Percentiles rank a stretch among this genome's conserved stretches.
phyloP scores from a whole-genome alignment of 1,284 basidiomycete species.

The Tilletiopsis washingtonensis region DNA sequence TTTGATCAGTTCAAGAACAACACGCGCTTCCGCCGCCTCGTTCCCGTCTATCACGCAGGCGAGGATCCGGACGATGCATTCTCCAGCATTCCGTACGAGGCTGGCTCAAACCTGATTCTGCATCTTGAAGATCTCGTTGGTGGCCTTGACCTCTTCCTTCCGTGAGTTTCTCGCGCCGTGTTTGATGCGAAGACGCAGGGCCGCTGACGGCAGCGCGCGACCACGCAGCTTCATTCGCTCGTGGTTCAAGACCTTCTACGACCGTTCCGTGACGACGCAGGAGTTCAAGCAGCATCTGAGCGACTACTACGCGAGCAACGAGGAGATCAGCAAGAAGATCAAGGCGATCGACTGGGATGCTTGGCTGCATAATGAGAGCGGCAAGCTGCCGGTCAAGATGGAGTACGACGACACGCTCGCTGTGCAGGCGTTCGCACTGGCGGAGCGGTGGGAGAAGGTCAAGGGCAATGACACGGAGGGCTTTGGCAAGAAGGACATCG shows the following conservation, averaged over 20 bases:
- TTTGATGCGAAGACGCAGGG: too few relatives aligned
- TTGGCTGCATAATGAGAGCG: conserved; percentile 79
- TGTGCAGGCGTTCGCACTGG: conserved; percentile 58
- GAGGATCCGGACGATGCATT: conserved; percentile 56
- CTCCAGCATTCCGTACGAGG: conserved; percentile 64
- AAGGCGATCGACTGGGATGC: conserved; percentile 62
- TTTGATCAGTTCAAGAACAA: conserved; percentile 52
- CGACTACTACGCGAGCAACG: conserved; percentile 60
- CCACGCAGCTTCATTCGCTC: conserved; percentile 61
- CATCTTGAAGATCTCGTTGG: conserved; percentile 67
- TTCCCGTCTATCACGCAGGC: conserved; percentile 72
- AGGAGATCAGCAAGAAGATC: conserved; percentile 54
- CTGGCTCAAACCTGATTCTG: conserved; percentile 64
- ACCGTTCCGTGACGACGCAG: conserved; percentile 75
- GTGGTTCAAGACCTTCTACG: conserved; percentile 58
- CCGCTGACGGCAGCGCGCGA: too few relatives aligned
- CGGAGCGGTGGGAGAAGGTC: conserved; percentile 59
- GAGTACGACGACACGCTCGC: conserved; percentile 77
- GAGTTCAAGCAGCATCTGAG: conserved; percentile 81
- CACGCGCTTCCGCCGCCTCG: conserved; percentile 73
- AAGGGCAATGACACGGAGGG: conserved; percentile 7
- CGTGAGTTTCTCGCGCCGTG: too few relatives aligned
- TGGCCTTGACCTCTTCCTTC: conserved; percentile 62
- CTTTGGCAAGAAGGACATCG: conserved; percentile 28
- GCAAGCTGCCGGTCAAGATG: conserved; percentile 67